phyloP scores from a whole-genome alignment of 768 basidiomycete species.

The Leccinum ochraceum region DNA sequence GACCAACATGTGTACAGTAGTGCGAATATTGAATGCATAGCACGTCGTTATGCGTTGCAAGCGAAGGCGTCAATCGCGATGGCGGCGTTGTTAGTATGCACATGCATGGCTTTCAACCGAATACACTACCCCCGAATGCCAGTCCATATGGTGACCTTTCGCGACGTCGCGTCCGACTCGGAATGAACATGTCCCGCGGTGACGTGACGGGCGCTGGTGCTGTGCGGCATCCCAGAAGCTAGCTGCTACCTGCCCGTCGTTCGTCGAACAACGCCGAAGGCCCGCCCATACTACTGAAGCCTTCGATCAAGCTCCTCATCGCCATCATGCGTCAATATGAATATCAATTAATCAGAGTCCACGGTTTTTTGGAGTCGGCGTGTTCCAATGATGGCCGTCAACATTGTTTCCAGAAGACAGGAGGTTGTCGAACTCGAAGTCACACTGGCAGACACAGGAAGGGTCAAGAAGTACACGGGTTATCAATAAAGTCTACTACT shows the following conservation, averaged over 20 bases:
- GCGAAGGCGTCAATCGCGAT: too few species aligned
- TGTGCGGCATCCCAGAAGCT: background rate
- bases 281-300: background rate
- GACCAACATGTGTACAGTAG: too few species aligned
- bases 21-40: too few species aligned
- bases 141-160: background rate
- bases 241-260: background rate
- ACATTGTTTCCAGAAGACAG: background rate
- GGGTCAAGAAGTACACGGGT: background rate
- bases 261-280: background rate
- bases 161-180: background rate
- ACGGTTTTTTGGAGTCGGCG: background rate
- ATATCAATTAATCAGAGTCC: background rate
- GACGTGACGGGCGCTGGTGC: background rate
- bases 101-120: background rate
- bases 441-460: background rate
- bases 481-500: background rate
- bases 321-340: background rate
- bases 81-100: too few species aligned
- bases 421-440: background rate
- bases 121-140: background rate
- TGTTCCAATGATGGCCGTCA: background rate
- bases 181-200: background rate
- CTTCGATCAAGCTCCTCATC: background rate
- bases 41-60: too few species aligned